phyloP scores from a whole-genome alignment of 306 rosid genomes.

The Rosa rugosa region DNA sequence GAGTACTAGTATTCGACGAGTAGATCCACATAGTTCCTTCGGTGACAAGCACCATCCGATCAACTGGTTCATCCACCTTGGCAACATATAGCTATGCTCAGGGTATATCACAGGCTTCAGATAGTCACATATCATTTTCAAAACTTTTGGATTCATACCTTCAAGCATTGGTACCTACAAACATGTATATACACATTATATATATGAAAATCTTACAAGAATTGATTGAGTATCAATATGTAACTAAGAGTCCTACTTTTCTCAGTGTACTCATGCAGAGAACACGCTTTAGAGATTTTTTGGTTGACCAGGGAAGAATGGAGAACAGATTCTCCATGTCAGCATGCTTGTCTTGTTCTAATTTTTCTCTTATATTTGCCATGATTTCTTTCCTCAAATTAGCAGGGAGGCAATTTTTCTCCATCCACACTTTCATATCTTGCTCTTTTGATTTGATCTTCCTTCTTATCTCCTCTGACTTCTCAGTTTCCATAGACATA shows the following conservation, averaged over 20 bases:
- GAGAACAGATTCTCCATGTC: constrained; percentile 38
- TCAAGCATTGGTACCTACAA: constrained; percentile 24
- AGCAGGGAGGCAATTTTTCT: constrained; percentile 6
- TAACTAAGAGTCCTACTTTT: constrained; percentile 41
- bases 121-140: constrained; percentile 13
- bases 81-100: constrained; percentile 17
- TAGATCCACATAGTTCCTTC: constrained; percentile 19
- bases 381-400: constrained; percentile 20
- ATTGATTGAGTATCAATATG: not conserved
- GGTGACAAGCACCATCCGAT: constrained; percentile 18
- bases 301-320: constrained; percentile 72
- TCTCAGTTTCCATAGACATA: constrained; percentile 57
- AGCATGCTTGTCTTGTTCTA: constrained; percentile 17
- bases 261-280: constrained; percentile 59
- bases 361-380: constrained; percentile 7
- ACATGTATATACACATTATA: not conserved
- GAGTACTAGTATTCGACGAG: not conserved
- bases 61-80: constrained; percentile 18
- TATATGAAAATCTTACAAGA: not conserved
- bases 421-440: constrained; percentile 32
- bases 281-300: constrained; percentile 60
- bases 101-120: constrained; percentile 19
- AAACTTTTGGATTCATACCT: not conserved
- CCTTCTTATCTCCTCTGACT: constrained; percentile 66
- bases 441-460: constrained; percentile 24